Base-by-base conservation (phyloP, 495 filamentous ascomycete genomes). In the Aspergillus conjunctus region DNA sequence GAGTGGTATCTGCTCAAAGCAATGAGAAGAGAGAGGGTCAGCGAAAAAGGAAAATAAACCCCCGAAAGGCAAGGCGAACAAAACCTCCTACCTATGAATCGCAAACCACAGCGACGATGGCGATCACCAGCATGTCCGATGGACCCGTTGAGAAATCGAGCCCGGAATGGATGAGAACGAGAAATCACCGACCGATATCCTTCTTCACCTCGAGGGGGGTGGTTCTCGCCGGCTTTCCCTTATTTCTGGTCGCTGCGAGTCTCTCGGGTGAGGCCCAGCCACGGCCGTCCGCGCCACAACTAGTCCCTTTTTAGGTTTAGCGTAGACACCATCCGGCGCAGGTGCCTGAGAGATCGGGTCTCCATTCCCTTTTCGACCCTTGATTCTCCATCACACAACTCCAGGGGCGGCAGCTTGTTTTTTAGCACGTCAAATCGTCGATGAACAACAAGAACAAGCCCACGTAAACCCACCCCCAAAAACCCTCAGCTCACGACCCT, bases 241-340 rank as follows among this genome's bases (percentile, higher is more conserved):
- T 31, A 12, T 21, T 51, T 51, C 26, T 6, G 12, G 26, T 30
- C 49, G 20, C 33, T 34, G 53, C 21, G 52, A 56, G 56, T 49
- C 56, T 44, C 44, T 58, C 37, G 44, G 45, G 9, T 41, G 33
- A 21, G 43, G 21, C 33, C 39, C 22, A 62, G 61, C 61, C 61
- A 55, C 51, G 55, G 8, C 60, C 22, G 37, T 17, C 14, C 51
- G 30, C 44, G 60, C 60, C 66, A 54, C 58, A 20, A 9, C 45
- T 65, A 62, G 59, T 1, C n/a, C 49, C 43, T 9, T 1, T 51
- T 48, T 51, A n/a, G 61, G 61, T 0, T 30, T 67, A 67, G 58
- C 46, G 50, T 6, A 4, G 11, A 39, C 14, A 33, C 21, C 43
- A 34, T 18, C 31, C 21, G 11, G 48, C 48, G 45, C 59, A 43